phyloP scores from a whole-genome alignment of 2,329 filamentous ascomycete genomes.

The Aspergillus phoenicis region DNA sequence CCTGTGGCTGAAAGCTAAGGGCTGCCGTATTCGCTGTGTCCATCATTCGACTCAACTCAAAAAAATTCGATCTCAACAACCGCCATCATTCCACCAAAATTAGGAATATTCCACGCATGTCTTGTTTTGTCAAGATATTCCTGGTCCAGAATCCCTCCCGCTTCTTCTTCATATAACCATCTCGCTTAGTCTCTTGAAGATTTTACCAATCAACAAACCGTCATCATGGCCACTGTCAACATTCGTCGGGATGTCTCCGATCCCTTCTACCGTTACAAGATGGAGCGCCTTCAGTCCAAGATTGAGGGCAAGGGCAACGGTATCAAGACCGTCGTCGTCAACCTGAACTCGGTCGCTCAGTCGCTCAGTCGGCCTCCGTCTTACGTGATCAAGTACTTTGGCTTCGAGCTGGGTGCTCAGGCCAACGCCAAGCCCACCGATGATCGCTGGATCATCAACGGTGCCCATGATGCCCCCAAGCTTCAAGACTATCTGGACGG shows the following conservation, averaged over 20 bases:
- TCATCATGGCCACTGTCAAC: conserved; percentile 95
- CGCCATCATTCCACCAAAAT: conserved; percentile 37
- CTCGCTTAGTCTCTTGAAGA: conserved; percentile 34
- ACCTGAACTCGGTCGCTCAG: conserved; percentile 88
- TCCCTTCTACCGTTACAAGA: conserved; percentile 99
- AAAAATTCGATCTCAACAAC: conserved; percentile 28
- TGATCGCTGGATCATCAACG: conserved; percentile 99
- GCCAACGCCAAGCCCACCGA: conserved; percentile 97
- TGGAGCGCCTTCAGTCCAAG: conserved; percentile 98
- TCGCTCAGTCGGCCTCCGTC: conserved; percentile 89
- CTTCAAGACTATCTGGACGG: conserved; percentile 97
- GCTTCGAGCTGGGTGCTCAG: conserved; percentile 97
- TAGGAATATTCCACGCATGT: conserved; percentile 57
- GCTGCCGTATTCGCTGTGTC: conserved; percentile 32
- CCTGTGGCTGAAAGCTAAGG: conserved; percentile 76
- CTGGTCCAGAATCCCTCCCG: conserved; percentile 48
- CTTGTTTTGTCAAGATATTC: conserved; percentile 54
- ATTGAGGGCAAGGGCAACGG: conserved; percentile 99
- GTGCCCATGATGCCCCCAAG: conserved; percentile 90
- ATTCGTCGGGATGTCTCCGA: conserved; percentile 97
- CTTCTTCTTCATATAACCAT: conserved; percentile 33
- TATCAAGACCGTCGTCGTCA: conserved; percentile 98
- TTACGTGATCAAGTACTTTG: conserved; percentile 99
- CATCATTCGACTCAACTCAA: conserved; percentile 17
- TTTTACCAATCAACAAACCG: conserved; percentile 40